phyloP scores from a whole-genome alignment of 495 filamentous ascomycete genomes.

The Penicillium soppii region DNA sequence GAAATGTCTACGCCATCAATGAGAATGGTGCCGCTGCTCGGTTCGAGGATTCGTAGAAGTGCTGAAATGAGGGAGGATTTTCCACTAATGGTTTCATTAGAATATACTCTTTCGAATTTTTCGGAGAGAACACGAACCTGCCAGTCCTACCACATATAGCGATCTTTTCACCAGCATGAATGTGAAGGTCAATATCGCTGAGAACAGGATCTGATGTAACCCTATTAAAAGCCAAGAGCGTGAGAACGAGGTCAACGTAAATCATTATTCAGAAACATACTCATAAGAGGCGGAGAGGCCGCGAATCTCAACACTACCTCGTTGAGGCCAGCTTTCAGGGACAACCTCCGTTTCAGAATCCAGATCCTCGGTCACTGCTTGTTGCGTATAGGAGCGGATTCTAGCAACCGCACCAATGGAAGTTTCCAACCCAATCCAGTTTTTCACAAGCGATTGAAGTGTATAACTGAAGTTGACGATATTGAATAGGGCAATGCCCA shows the following conservation, averaged over 20 bases:
- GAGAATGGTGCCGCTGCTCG: conserved; percentile 32
- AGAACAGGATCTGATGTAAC: conserved; percentile 14
- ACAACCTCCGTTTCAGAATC: conserved; percentile 14
- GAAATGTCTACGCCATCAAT: conserved; percentile 49
- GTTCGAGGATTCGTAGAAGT: conserved; percentile 40
- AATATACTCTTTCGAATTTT: neutral
- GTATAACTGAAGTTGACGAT: conserved; percentile 31
- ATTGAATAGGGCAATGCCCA: conserved; percentile 32
- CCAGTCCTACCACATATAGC: conserved; percentile 48
- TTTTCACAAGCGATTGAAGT: conserved; percentile 19
- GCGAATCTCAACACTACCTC: conserved; percentile 18
- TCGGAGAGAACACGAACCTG: conserved; percentile 20
- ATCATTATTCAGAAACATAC: conserved; percentile 5
- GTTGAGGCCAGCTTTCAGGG: conserved; percentile 20
- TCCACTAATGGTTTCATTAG: conserved; percentile 25
- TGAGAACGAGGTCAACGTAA: conserved; percentile 4
- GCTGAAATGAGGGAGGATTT: conserved; percentile 42
- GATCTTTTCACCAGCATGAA: conserved; percentile 37
- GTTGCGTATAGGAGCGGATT: conserved; percentile 19
- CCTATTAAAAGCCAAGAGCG: neutral
- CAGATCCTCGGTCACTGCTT: conserved; percentile 18
- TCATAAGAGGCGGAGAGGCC: conserved; percentile 28
- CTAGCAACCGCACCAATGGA: conserved; percentile 32
- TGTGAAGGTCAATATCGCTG: conserved; percentile 9
- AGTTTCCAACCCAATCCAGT: conserved; percentile 30